These are phyloP conservation scores for Paralagenidium karlingii DNA, from an alignment of 352 stramenopile genomes.

Conservation along the genomic window DNA sequence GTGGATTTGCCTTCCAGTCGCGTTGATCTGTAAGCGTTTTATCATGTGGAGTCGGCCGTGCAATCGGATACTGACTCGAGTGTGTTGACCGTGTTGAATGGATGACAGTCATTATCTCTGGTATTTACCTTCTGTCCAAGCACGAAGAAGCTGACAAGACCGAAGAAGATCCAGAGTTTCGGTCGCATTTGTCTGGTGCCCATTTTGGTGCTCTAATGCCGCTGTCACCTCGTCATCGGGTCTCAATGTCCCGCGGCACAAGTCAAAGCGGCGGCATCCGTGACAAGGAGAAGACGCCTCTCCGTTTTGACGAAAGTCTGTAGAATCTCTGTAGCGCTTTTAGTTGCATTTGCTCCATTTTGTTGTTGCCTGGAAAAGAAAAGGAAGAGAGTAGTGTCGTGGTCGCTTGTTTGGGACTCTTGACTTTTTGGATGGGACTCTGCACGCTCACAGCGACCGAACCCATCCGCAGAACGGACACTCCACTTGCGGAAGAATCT, in stretches of 20 bases:
- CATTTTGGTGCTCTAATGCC: conserved; percentile 76
- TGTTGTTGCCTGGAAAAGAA: too few relatives aligned
- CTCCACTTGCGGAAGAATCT: conserved; percentile 18
- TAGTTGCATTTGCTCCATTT: too few relatives aligned
- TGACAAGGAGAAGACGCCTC: too few relatives aligned
- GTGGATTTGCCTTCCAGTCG: conserved; percentile 71
- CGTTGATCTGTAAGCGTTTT: conserved; percentile 31
- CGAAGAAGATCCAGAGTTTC: conserved; percentile 4
- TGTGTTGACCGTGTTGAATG: too few relatives aligned
- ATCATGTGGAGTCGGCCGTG: not conserved
- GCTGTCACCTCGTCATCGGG: too few relatives aligned
- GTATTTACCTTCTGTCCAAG: conserved; percentile 75
- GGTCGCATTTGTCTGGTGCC: conserved; percentile 37
- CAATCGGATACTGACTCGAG: not conserved
- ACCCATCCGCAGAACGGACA: conserved; percentile 24
- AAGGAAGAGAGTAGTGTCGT: too few relatives aligned
- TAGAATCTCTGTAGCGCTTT: too few relatives aligned
- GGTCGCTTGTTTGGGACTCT: too few relatives aligned
- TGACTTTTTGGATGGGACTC: too few relatives aligned
- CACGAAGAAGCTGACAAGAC: conserved; percentile 39
- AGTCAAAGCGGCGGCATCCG: too few relatives aligned
- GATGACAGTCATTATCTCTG: conserved; percentile 59
- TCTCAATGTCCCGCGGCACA: too few relatives aligned
- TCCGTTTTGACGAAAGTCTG: too few relatives aligned
- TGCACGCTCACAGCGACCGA: not conserved